These are phyloP conservation scores for Pseudonitzschia pungens DNA, from an alignment of 108 stramenopile genomes.

Conservation along the genomic window DNA sequence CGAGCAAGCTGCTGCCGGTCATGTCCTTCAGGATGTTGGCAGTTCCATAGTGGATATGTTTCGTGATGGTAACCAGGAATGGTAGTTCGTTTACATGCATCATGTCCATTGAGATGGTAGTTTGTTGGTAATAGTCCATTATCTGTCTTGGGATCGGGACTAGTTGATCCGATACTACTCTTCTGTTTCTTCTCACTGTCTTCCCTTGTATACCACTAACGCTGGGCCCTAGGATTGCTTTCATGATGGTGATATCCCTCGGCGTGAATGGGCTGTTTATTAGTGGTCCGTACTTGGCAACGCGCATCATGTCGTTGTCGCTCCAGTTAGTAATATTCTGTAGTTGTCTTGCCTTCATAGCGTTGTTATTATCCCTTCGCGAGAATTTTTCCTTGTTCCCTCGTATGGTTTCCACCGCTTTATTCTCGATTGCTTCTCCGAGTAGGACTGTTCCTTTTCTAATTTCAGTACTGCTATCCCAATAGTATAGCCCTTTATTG, in stretches of 20 bases:
- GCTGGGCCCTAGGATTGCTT: background rate
- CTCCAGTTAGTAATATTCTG: no score
- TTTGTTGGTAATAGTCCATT: background rate
- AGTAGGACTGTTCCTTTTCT: no score
- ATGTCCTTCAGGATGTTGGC: background rate
- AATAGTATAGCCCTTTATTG: no score
- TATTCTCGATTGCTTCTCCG: background rate
- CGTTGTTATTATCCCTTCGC: no score
- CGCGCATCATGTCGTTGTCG: background rate
- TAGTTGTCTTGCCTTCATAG: no score
- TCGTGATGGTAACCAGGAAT: background rate
- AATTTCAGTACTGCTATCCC: no score
- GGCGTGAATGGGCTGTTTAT: background rate
- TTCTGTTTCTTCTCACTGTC: background rate
- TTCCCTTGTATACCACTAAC: background rate
- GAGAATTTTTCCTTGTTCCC: no score
- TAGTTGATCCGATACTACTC: background rate
- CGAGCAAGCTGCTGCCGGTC: no score
- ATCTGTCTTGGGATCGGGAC: background rate
- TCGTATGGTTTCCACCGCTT: background rate
- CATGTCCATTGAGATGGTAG: background rate
- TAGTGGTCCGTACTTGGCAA: background rate
- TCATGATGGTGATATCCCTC: background rate
- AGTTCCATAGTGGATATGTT: background rate
- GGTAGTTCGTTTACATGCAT: background rate